These are phyloP conservation scores for Aspergillus brunneoviolaceus DNA, from an alignment of 2,329 filamentous ascomycete genomes.

Conservation along the genomic window DNA sequence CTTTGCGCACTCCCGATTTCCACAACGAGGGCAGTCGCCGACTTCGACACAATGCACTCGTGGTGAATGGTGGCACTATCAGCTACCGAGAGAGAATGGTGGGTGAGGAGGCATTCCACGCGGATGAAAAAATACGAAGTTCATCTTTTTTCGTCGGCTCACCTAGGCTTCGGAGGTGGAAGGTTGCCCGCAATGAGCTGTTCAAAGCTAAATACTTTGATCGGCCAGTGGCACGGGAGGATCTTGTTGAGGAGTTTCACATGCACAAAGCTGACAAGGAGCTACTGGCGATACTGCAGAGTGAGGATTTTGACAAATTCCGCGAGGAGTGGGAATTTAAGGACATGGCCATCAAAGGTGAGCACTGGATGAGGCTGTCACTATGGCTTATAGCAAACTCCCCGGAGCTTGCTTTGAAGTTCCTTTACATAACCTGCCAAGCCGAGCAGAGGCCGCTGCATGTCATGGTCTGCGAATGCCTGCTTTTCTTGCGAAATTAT, in stretches of 20 bases:
- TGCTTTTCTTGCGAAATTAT: constrained; percentile 45
- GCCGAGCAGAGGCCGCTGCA: constrained; percentile 36
- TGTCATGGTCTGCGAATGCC: constrained; percentile 47
- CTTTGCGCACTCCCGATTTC: neutral
- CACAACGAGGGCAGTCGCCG: neutral
- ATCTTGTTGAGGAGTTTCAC: constrained; percentile 1
- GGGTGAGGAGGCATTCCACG: neutral
- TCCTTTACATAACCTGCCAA: constrained; percentile 44
- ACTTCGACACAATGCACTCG: neutral
- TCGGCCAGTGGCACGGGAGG: neutral
- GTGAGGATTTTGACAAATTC: constrained; percentile 26
- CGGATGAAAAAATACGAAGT: constrained; percentile 17
- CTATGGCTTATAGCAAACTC: constrained; percentile 48
- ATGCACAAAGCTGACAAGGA: constrained; percentile 17
- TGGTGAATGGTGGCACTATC: neutral
- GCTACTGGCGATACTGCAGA: constrained; percentile 25
- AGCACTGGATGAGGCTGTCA: constrained; percentile 45
- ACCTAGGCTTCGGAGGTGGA: constrained; percentile 21
- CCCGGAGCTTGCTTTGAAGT: constrained; percentile 38
- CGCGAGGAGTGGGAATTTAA: constrained; percentile 29
- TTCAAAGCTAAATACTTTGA: constrained; percentile 23
- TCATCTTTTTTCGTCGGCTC: constrained; percentile 21
- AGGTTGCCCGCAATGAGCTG: constrained; percentile 21
- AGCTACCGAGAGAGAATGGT: neutral
- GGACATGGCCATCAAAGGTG: constrained; percentile 20